Evolutionary conservation across 2,329 filamentous ascomycete species (phyloP).

Genomic region (Colletotrichum acutatum): DNA sequence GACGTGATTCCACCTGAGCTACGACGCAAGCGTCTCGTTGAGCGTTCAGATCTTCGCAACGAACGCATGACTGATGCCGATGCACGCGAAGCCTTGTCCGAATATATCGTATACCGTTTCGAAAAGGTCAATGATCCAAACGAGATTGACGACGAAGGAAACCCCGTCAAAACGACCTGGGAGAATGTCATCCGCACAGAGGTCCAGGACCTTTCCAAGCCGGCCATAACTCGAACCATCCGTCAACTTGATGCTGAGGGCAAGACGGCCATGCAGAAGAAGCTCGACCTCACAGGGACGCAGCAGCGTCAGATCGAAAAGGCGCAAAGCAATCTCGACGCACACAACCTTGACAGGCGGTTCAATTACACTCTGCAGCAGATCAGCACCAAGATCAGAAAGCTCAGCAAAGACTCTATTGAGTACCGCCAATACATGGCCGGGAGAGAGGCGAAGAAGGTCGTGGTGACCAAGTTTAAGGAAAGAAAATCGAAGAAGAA

Average conservation of each 20-base stretch:
- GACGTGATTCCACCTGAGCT: conserved; percentile 33
- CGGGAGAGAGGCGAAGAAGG: conserved; percentile 15
- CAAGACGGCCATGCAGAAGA: conserved; percentile 50
- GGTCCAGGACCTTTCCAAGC: conserved; percentile 50
- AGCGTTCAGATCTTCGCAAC: conserved; percentile 50
- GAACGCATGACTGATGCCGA: conserved; percentile 51
- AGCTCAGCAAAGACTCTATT: conserved; percentile 38
- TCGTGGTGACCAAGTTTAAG: conserved; percentile 25
- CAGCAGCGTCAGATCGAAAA: conserved; percentile 56
- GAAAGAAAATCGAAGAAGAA: conserved; percentile 43
- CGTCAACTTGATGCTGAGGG: conserved; percentile 48
- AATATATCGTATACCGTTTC: conserved; percentile 54
- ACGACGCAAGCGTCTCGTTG: conserved; percentile 32
- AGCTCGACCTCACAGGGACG: conserved; percentile 45
- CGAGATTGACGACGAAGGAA: conserved; percentile 51
- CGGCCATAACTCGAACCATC: conserved; percentile 50
- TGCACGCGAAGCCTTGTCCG: conserved; percentile 51
- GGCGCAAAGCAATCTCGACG: conserved; percentile 47
- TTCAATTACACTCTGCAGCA: conserved; percentile 57
- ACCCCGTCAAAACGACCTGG: conserved; percentile 51
- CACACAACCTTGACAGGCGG: conserved; percentile 48
- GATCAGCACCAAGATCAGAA: conserved; percentile 52
- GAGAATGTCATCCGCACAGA: conserved; percentile 46
- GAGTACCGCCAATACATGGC: conserved; percentile 24
- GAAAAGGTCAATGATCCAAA: conserved; percentile 49